Base-by-base conservation (phyloP, 345 rosid genomes). In the Microcos paniculata region DNA sequence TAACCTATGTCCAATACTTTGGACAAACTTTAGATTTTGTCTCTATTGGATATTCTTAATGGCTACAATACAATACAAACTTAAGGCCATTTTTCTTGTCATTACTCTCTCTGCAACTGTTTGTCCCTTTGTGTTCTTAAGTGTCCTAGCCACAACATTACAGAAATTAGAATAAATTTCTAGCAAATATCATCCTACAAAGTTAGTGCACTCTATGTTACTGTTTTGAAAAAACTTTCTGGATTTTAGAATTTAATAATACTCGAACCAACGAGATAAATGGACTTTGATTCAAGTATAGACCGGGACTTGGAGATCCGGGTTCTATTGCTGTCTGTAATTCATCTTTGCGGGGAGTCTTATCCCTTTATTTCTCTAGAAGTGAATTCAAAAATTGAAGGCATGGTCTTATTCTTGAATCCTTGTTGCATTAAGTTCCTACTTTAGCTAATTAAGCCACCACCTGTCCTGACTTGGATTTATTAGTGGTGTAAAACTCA, bases 1-100 rank as follows among this genome's bases (percentile, higher is more conserved):
- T 68, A 68, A 48, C 18, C 72, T 26, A 67, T 26, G 72, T 18
- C 38, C 72, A 68, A 48, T 48, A 30, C 56, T 48, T 18, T 55
- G 72, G 42, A 46, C 23, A 24, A 46, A 67, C 53, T 45, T 45
- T 45, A 24, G 15, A 8, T 28, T 65, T 69, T 69, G 58, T 69
- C 72, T 31, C 8, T 30, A 48, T 19, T 69, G 42, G 10, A 45
- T 26, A 13, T 57, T 57, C 33, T 26, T 57, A 57, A 26, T 57
- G 12, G 58, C 72, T 69, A 49, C 43, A 42, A 49, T 69, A 49
- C 43, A 42, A 49, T 48, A 69, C 43, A 69, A 69, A 49, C 4
- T 30, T 30, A 48, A 48, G 5, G 18, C 23, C 43, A 46, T 9
- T 19, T 48, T 19, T 21, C 24, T 62, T 62, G 45, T 62, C 67